A percentile compares a stretch with the other conserved stretches of the same genome.
Evolutionary conservation across 78 protist species (phyloP).

Genomic region (Dictyostelium firmibasis): DNA sequence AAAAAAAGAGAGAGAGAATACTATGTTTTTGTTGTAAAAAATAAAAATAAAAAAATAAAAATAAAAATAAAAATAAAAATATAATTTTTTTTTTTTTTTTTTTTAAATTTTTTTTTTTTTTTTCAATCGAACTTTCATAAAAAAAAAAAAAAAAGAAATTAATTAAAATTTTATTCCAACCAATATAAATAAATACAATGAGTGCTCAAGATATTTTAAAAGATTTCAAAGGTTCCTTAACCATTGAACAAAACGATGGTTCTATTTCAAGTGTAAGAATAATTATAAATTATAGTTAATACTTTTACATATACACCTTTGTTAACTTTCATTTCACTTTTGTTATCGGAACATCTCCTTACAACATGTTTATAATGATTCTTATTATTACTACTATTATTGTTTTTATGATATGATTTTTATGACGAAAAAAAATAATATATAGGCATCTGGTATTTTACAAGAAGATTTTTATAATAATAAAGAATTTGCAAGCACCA

Average conservation of each 20-base stretch:
- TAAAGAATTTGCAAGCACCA: conserved; percentile 36
- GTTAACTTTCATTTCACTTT: background rate
- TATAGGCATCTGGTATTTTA: conserved; percentile 43
- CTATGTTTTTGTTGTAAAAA: too few species aligned
- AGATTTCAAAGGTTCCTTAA: conserved; percentile 64
- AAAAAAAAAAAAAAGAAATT: background rate
- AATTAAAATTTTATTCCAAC: background rate
- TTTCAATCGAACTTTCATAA: background rate
- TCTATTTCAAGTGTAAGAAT: conserved; percentile 22
- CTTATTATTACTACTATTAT: too few species aligned
- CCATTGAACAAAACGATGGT: conserved; percentile 36
- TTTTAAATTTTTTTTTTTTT: too few species aligned
- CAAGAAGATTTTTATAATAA: conserved; percentile 8
- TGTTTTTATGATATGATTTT: too few species aligned
- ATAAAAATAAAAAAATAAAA: too few species aligned
- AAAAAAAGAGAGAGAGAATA: too few species aligned
- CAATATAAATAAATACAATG: background rate
- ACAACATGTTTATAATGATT: background rate
- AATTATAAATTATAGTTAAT: background rate
- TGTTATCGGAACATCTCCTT: background rate
- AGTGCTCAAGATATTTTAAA: conserved; percentile 42
- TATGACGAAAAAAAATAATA: background rate
- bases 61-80: too few species aligned
- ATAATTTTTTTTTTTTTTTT: too few species aligned
- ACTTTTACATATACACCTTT: background rate